Base-by-base conservation (phyloP, 805 yeast species). In the Phaffomyces antillensis region DNA sequence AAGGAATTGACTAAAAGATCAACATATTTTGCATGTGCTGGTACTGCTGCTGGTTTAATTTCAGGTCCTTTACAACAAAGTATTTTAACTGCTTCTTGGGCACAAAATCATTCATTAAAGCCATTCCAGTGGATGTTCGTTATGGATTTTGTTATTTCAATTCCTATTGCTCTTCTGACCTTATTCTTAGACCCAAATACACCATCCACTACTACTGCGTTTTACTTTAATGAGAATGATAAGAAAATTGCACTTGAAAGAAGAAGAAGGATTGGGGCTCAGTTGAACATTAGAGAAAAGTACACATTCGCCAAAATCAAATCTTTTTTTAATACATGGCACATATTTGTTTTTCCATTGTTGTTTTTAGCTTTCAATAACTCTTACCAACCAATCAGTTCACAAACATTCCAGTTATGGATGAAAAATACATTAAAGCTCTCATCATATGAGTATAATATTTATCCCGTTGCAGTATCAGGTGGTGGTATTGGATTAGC, bases 331-430 rank as follows among this genome's bases (percentile, higher is more conserved):
- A 62, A 50, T 45, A 70, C 77, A 5, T 74, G 79, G 79, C 79
- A 74, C 58, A 60, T 72, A 32, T 71, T 54, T 37, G 68, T 71
- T 16, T 73, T 73, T 51, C 77, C 77, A n/a, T 7, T 44, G 3
- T 25, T 54, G 26, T 56, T 56, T 45, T 43, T 53, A 17, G 16
- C 49, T 12, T 56, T 49, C 50, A 53, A 53, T 42, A 52, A 53
- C 30, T 18, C 49, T 10, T 44, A 44, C 39, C 47, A 65, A 43
- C 64, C 68, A 15, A 54, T 56, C 2, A 40, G 62, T 6, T 73
- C 68, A 43, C 76, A 76, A 18, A 66, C 77, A 0, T 65, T 75
- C 49, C 62, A 64, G 24, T 59, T 69, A 4, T 76, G 79, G 79
- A 73, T 70, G 61, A 67, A 68, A 46, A 49, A 46, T 17, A 67